Base-by-base conservation (phyloP, 2,329 filamentous ascomycete genomes). In the Alternaria tenuissima region DNA sequence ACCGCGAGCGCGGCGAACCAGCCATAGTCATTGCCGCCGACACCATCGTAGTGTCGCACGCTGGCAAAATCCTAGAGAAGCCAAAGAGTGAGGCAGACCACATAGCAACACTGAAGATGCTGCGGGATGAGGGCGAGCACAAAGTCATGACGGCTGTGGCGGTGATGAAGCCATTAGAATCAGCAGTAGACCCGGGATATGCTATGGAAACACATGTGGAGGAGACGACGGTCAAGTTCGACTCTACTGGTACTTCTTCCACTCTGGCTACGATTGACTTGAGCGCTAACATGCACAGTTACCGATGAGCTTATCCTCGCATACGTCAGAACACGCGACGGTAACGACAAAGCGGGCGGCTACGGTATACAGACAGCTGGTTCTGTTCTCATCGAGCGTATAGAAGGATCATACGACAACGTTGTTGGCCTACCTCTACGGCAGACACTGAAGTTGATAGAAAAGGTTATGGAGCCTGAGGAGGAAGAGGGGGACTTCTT, bases 321-420 rank as follows among this genome's bases (percentile, higher is more conserved):
- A 54, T 94, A 94, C 75, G 90, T 94, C 59, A 86, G 85, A 73
- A 97, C 94, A 22, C 85, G 94, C 56, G 95, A 99, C 82, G 95
- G 95, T 2, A 93, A 88, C 11, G 95, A 98, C 79, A 99, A 98
- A 83, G 95, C 95, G 0, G 95, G 95, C 2, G 95, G 95, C 0
- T 99, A 99, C 79, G 95, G 93, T 1, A 87, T 99, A 54, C 95
- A 99, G 80, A 95, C 94, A 0, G 83, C 94, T 11, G 95, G 92
- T 1, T 90, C 91, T 8, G 89, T 97, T 76, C 80, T 99, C 58
- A 89, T 99, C 12, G 93, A 97, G 77, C 90, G 86, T 78, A 91
- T 99, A 66, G 92, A 97, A 65, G 95, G 95, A 11, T 89, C 88
- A 55, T 92, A 93, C 72, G 95, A 99, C 82, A 98, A 98, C 78